Percentiles rank a stretch among this genome's conserved stretches.
Conservation (phyloP, 306 rosid species). For the Malus orientalis region DNA sequence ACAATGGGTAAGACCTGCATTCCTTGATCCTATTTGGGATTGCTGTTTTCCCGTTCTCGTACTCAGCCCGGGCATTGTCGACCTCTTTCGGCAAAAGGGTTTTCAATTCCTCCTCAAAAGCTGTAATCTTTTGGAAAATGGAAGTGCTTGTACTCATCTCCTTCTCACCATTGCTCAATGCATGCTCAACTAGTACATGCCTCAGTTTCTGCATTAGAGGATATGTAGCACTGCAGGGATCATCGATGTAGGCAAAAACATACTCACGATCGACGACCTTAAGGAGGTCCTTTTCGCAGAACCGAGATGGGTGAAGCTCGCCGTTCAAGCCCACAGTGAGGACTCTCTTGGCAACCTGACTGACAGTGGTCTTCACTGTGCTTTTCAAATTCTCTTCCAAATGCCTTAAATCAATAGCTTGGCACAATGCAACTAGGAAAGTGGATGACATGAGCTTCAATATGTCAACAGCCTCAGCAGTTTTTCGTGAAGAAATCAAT, state of each 20-base stretch:
- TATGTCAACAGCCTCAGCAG: constrained; percentile 72
- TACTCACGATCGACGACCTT: constrained; percentile 65
- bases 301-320: constrained; percentile 76
- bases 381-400: constrained; percentile 69
- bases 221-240: constrained; percentile 66
- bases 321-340: constrained; percentile 54
- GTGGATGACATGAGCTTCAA: constrained; percentile 82
- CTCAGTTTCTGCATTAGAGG: constrained; percentile 79
- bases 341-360: constrained; percentile 59
- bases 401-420: constrained; percentile 79
- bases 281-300: constrained; percentile 70
- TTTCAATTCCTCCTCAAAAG: constrained; percentile 70
- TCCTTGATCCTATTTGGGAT: constrained; percentile 53
- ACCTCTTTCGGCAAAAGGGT: constrained; percentile 66
- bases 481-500: constrained; percentile 66
- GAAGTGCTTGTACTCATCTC: constrained; percentile 51
- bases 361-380: constrained; percentile 51
- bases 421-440: constrained; percentile 74
- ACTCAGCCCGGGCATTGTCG: constrained; percentile 42
- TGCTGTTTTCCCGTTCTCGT: constrained; percentile 53
- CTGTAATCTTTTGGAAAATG: constrained; percentile 64
- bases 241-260: constrained; percentile 62
- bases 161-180: constrained; percentile 52
- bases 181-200: constrained; percentile 72
- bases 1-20: constrained; percentile 80